A percentile compares a stretch with the other conserved stretches of the same genome.
phyloP scores from a whole-genome alignment of 2,329 filamentous ascomycete species.

The Ophiostoma angusticollis region DNA sequence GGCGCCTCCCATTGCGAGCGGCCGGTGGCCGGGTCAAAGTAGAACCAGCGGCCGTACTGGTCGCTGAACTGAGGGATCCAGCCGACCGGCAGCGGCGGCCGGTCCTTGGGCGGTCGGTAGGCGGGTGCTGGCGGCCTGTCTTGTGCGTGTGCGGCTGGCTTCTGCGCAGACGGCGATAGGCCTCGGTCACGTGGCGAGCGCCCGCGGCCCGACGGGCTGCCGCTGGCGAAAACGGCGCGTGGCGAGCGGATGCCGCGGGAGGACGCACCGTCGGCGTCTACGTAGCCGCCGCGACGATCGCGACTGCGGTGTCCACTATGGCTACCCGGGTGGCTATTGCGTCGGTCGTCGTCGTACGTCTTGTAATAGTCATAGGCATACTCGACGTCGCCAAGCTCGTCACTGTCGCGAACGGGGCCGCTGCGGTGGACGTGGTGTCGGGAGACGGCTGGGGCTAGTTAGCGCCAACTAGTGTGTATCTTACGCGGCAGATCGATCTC shows the following conservation, averaged over 20 bases:
- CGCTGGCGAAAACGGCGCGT: neutral
- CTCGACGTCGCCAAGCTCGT: neutral
- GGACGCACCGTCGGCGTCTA: neutral
- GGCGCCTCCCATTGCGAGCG: constrained; percentile 43
- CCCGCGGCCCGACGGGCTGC: no score
- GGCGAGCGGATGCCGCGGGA: neutral
- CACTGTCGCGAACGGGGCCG: constrained; percentile 1
- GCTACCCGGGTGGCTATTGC: neutral
- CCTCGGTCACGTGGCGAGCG: neutral
- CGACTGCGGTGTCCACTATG: neutral
- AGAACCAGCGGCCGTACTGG: constrained; percentile 41
- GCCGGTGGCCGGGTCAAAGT: constrained; percentile 41
- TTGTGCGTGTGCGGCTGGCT: neutral
- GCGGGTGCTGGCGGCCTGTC: neutral
- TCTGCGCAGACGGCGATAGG: neutral
- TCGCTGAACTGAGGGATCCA: constrained; percentile 46
- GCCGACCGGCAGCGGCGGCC: constrained; percentile 36
- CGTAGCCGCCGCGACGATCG: neutral
- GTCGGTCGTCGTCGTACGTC: neutral
- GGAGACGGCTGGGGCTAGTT: neutral
- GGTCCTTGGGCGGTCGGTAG: constrained; percentile 19
- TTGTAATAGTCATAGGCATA: constrained; percentile 5
- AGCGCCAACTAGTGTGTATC: neutral
- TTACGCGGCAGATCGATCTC: constrained; percentile 1
- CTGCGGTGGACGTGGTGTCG: constrained; percentile 3